Base-by-base conservation (phyloP, 1,284 basidiomycete species). In the Stereum hirsutum region DNA sequence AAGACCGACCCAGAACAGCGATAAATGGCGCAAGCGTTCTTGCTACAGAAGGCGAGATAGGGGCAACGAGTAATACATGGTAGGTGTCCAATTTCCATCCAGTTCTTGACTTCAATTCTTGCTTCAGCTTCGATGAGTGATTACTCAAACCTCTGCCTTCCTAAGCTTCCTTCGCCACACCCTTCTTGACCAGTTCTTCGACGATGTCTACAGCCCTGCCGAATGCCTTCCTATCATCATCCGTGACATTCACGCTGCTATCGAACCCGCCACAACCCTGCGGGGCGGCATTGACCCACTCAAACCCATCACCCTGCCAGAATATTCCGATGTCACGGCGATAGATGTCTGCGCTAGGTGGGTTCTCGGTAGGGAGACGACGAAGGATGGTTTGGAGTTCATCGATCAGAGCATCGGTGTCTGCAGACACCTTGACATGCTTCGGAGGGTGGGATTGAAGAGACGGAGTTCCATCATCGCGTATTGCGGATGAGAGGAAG, bases 271-370 rank as follows among this genome's bases (percentile, higher is more conserved):
- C 65, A 56, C 80, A 82, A 1, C 79, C 82, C 30, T 62, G 51
- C 0, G 79, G 80, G 0, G 75, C 79, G 11, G 71, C 73, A 54
- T 84, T 84, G 45, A 50, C 54, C 81, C 81, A 84, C 56, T 63
- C 48, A 17, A 83, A 55, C 49, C 75, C 74, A 0, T 72, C 72
- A 43, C 70, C 73, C 7, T 69, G 71, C 63, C 72, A 83, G 7
- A 71, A 62, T 49, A 88, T 85, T 56, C 78, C 75, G 12, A 69
- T 81, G 55, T 86, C 69, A 49, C 76, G 46, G 0, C 77, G 78
- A 52, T 88, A 88, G 44, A 86, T 78, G 53, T 87, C 84, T 52
- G 70, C 74, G 2, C 78, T 80, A 0, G 73, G 70, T 2, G 77
- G 78, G 2, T 58, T 53, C 56, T 86, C 83, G 1, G 62, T 70